phyloP scores from a whole-genome alignment of 2,329 filamentous ascomycete genomes.

The Aspergillus calidoustus region DNA sequence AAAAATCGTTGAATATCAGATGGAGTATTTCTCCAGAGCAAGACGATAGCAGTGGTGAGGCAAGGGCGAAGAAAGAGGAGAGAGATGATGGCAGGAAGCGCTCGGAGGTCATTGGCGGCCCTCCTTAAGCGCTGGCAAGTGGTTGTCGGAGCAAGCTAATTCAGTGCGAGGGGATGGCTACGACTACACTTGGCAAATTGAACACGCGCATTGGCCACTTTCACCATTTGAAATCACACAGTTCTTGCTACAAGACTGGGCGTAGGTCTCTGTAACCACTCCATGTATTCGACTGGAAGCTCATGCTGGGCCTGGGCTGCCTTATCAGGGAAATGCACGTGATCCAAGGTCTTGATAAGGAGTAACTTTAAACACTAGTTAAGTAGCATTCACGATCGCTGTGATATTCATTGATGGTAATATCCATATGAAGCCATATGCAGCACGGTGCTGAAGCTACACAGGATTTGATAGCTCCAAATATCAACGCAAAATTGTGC shows the following conservation, averaged over 20 bases:
- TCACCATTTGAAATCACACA: not conserved
- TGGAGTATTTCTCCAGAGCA: conserved; percentile 1
- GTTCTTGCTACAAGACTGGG: not conserved
- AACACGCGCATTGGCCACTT: not conserved
- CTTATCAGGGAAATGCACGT: not conserved
- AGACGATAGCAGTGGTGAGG: conserved; percentile 11
- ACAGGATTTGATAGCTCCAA: no score
- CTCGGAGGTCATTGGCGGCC: conserved; percentile 19
- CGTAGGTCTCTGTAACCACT: not conserved
- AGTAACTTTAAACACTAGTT: conserved; percentile 1
- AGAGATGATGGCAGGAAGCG: conserved; percentile 22
- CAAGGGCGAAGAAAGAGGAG: conserved; percentile 23
- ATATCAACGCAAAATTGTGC: not conserved
- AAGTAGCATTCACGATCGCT: not conserved
- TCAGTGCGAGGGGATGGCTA: not conserved
- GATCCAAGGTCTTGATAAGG: not conserved
- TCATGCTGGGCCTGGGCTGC: no score
- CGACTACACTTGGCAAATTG: not conserved
- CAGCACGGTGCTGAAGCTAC: not conserved
- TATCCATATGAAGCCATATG: not conserved
- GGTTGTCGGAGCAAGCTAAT: conserved; percentile 2
- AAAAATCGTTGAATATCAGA: not conserved
- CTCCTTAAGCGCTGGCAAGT: conserved; percentile 8
- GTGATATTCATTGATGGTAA: not conserved
- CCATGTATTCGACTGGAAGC: not conserved